Percentiles rank a stretch among this genome's conserved stretches.
Evolutionary conservation across 768 basidiomycete species (phyloP).

Genomic region (Boletus rubropictus): DNA sequence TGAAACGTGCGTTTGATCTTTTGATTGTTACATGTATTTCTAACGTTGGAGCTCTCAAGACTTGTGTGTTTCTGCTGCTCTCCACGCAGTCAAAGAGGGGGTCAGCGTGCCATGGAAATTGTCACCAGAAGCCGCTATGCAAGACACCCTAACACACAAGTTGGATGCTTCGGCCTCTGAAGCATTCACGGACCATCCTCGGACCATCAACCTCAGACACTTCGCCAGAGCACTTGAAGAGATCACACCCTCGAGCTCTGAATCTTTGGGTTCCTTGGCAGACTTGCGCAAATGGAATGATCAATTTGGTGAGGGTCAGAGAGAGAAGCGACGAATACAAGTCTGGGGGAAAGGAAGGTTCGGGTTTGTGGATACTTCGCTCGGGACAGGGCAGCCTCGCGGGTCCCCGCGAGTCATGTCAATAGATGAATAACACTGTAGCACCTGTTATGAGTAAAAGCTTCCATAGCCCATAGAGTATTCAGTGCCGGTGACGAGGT

Average conservation of each 20-base stretch:
- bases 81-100: constrained; percentile 85
- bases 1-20: constrained; percentile 66
- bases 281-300: constrained; percentile 88
- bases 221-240: constrained; percentile 83
- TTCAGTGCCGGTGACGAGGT: not conserved
- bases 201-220: constrained; percentile 52
- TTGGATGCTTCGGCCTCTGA: constrained; percentile 8
- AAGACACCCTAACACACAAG: not conserved
- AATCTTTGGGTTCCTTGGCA: constrained; percentile 66
- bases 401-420: constrained; percentile 10
- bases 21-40: not conserved
- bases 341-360: constrained; percentile 88
- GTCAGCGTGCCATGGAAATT: constrained; percentile 73
- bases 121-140: constrained; percentile 3
- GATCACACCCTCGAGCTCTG: constrained; percentile 86
- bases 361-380: constrained; percentile 61
- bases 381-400: constrained; percentile 30
- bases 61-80: constrained; percentile 85
- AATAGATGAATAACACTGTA: constrained; percentile 27
- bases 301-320: constrained; percentile 84
- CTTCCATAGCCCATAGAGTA: constrained; percentile 8
- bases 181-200: constrained; percentile 16
- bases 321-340: constrained; percentile 57
- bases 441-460: constrained; percentile 14
- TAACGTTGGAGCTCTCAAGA: constrained; percentile 42